Conservation (phyloP, 495 filamentous ascomycete species). For the Trichodelitschia bisporula region DNA sequence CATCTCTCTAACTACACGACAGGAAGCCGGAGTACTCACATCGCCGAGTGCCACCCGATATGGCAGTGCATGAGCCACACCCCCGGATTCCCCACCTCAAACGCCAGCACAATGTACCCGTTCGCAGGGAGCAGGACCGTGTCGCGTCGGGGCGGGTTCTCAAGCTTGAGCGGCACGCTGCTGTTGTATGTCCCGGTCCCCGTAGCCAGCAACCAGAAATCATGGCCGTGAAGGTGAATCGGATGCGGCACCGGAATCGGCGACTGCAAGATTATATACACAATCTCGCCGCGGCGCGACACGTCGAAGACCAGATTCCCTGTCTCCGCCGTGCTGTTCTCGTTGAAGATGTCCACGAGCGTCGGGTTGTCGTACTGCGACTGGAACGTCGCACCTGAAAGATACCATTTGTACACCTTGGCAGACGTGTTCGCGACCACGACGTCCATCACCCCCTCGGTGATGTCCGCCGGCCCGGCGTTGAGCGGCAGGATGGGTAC, state of each 20-base stretch:
- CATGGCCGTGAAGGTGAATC: slow-evolving; percentile 16
- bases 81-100: slow-evolving; percentile 14
- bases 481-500: slow-evolving; percentile 8
- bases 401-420: slow-evolving; percentile 16
- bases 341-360: slow-evolving; percentile 9
- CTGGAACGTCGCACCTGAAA: slow-evolving; percentile 13
- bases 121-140: slow-evolving; percentile 10
- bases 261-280: slow-evolving; percentile 16
- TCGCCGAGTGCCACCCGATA: slow-evolving; percentile 11
- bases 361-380: slow-evolving; percentile 13
- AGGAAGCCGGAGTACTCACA: no score
- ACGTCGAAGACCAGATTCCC: slow-evolving; percentile 12
- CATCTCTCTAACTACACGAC: no score
- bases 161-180: slow-evolving; percentile 9
- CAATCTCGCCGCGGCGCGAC: slow-evolving; percentile 13
- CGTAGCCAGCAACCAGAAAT: slow-evolving; percentile 14
- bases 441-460: slow-evolving; percentile 7
- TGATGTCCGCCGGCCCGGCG: slow-evolving; percentile 5
- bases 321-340: slow-evolving; percentile 10
- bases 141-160: slow-evolving; percentile 13
- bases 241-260: slow-evolving; percentile 8
- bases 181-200: slow-evolving; percentile 6
- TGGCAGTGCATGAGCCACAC: slow-evolving; percentile 17
- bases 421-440: slow-evolving; percentile 6
- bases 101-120: slow-evolving; percentile 13